Base-by-base conservation (phyloP, 129 eudicot genomes). In the Apium graveolens region DNA sequence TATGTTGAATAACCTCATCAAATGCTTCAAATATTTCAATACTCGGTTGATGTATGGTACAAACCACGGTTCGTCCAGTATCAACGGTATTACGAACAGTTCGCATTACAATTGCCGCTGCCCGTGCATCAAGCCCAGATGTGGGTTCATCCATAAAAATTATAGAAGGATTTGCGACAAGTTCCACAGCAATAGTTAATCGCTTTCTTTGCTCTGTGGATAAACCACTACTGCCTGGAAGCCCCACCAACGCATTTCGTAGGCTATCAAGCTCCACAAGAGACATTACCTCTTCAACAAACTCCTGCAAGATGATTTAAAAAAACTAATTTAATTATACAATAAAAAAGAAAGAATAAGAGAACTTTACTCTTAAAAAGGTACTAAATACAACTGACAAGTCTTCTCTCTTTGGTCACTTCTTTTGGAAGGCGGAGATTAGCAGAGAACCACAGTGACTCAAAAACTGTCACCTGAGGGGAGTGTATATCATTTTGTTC, bases 111-210 rank as follows among this genome's bases (percentile, higher is more conserved):
- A 94, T 94, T 39, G 98, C 98, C 24, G 98, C 98, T 38, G 98
- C 97, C 80, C 97, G 83, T 74, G 98, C 98, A 82, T 94, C 98
- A 46, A 94, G 97, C 29, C 98, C 97, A 71, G 98, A 94, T 55
- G 98, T 94, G 7, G 98, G 97, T 78, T 94, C 98, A 83, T 94
- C 98, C 98, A 94, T 94, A 75, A 94, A 91, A 76, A 91, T 94
- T 65, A 91, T 94, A 1, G 98, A 91, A 44, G 98, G 98, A 77
- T 91, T 94, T 48, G 96, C 97, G 72, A 91, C 98, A 75, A 94
- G 91, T 84, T 94, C 98, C 80, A 94, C 97, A 49, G 97, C 97
- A 53, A 94, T 94, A 73, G 97, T 94, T 41, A 94, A 81, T 46
- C 98, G 85, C 55, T 94, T 94, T 74, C 98, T 85, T 82, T 94